Base-by-base conservation (phyloP, 805 yeast species). In the Sugiyamaella floridensis region DNA sequence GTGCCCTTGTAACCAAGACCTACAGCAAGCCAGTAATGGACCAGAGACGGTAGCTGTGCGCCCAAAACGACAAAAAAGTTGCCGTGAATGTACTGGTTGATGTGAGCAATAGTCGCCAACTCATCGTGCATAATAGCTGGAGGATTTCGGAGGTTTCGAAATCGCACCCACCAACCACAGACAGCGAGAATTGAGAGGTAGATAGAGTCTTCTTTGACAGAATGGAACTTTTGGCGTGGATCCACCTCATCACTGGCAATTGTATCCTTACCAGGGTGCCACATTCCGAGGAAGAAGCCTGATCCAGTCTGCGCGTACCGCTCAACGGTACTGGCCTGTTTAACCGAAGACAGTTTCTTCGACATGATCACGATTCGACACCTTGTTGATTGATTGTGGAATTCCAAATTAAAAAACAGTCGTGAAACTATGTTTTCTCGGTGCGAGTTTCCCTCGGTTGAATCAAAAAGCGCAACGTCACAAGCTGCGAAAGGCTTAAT, bases 41-140 rank as follows among this genome's bases (percentile, higher is more conserved):
- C 50, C 52, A 80, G 59, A 48, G 76, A 74, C 16, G 69, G 73
- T 41, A 80, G 64, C 2, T 85, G 84, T 2, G 85, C 83, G 51
- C 79, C 77, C n/a, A 76, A 74, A 57, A 77, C 83, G 16, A 79
- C 63, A 63, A 77, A 80, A 59, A 76, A 80, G 47, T 69, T 68
- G 5, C 82, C 80, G 19, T 63, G 63, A 48, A 66, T 67, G 66
- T 81, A 81, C 40, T 73, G 69, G 52, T 60, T 57, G 45, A 60
- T 41, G 20, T 52, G 37, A 10, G 37, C 4, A 2, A 32, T 8
- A 14, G n/a, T 32, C n/a, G 12, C 37, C 10, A 32, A 11, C 37
- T 32, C 37, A 14, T 32, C 37, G 9, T 32, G 37, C 4, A 32
- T 32, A 10, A 32, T 14, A 11, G n/a, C 37, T 32, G 37, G 37